A percentile compares a stretch with the other conserved stretches of the same genome.
phyloP scores from a whole-genome alignment of 106 monocot species.

The Acorus calamus region DNA sequence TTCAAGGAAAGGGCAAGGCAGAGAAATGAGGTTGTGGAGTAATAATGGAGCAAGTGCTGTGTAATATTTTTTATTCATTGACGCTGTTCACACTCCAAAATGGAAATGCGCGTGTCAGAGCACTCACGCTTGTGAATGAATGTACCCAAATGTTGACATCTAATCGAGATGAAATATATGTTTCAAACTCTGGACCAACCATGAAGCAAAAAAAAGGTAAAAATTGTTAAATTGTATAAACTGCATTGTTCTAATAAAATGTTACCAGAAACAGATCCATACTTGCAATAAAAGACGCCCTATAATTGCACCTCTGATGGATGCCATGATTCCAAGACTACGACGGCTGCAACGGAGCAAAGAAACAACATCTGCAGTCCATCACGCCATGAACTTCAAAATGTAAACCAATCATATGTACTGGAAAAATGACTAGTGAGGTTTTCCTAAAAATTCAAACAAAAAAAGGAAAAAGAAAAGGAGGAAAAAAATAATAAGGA shows the following conservation, averaged over 20 bases:
- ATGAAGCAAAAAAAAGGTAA: not conserved
- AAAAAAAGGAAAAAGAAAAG: not conserved
- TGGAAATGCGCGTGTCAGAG: no score
- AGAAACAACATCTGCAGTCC: constrained; percentile 60
- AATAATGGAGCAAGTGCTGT: no score
- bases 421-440: not conserved
- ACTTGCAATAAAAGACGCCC: constrained; percentile 72
- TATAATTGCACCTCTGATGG: constrained; percentile 69
- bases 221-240: not conserved
- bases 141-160: no score
- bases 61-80: no score
- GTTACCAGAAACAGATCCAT: not conserved
- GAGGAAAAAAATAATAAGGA: not conserved
- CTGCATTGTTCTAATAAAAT: not conserved
- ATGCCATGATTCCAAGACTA: constrained; percentile 88
- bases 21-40: no score
- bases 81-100: no score
- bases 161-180: no score
- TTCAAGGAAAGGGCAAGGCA: no score
- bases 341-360: constrained; percentile 74
- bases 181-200: no score
- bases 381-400: not conserved
- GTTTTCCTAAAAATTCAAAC: not conserved
- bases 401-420: no score
- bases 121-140: no score